A percentile compares a stretch with the other conserved stretches of the same genome.
These are phyloP conservation scores for Dryadomyces quercivorus DNA, from an alignment of 2,329 filamentous ascomycete species.

Conservation along the genomic window DNA sequence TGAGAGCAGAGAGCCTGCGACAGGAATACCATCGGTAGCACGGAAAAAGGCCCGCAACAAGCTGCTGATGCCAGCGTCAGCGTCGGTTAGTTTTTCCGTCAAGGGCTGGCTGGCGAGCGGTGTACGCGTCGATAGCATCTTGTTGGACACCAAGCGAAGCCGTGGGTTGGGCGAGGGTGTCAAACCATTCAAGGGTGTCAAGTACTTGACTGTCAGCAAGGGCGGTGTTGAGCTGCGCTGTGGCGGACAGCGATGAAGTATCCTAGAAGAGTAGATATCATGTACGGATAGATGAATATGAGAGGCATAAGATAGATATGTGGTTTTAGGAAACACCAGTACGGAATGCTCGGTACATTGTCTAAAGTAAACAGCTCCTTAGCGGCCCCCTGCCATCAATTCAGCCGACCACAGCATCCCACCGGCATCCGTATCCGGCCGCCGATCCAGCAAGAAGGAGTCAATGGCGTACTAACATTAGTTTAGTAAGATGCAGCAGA, in stretches of 20 bases:
- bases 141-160: conserved; percentile 66
- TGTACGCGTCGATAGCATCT: conserved; percentile 54
- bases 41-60: conserved; percentile 52
- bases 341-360: no score
- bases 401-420: conserved; percentile 11
- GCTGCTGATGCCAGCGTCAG: conserved; percentile 69
- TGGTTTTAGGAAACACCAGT: not conserved
- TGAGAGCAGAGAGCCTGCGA: not conserved
- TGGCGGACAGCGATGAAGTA: conserved; percentile 16
- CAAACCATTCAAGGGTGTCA: conserved; percentile 95
- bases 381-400: conserved; percentile 7
- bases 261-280: no score
- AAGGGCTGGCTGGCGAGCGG: conserved; percentile 59
- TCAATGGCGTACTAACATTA: conserved; percentile 10
- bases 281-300: not conserved
- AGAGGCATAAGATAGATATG: not conserved
- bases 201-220: conserved; percentile 74
- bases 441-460: conserved; percentile 9
- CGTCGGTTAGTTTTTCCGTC: conserved; percentile 58
- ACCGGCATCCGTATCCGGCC: conserved; percentile 4
- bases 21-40: conserved; percentile 15
- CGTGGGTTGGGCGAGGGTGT: conserved; percentile 75
- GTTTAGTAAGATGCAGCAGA: not conserved
- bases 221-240: conserved; percentile 53
- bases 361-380: not conserved